Base-by-base conservation (phyloP, 768 basidiomycete genomes). In the Cyclocybe aegerita region DNA sequence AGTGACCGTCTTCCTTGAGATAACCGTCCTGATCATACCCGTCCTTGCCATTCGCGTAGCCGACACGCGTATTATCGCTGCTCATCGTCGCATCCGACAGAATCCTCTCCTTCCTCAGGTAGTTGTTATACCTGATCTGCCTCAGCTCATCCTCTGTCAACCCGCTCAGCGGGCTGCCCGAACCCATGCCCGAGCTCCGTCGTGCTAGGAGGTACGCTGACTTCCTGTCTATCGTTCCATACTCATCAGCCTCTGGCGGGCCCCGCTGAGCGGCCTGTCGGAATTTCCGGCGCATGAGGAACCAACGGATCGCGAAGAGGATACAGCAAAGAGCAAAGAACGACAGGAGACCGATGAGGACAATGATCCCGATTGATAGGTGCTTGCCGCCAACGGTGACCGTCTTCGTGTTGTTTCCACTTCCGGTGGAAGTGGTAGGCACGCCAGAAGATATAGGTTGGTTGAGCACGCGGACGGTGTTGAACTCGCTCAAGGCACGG, bases 391-490 rank as follows among this genome's bases (percentile, higher is more conserved):
- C 61, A 3, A 50, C 55, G n/a, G 54, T 48, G 11, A 57, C 49
- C 31, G 59, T 62, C 16, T 56, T 58, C 2, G 53, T 54, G 33
- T 56, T 56, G 10, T 48, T 12, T 17, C 50, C 29, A 23, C 41
- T 12, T 30, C 60, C 48, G 2, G 55, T 53, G 34, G 40, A 43
- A 3, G 59, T 16, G 12, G 44, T 49, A 8, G 55, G 55, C 41
- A 41, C 33, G 9, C 56, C 44, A 0, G 64, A 49, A 0, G 58
- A 51, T n/a, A 89, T 66, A 0, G 88, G 82, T 50, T 82, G 74
- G 42, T 84, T 77, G 31, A 85, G 67, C 10, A 91, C 79, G 4
- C 90, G 81, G 4, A 90, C 86, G 4, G 73, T 78, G 39, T 82
- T 62, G 68, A 91, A 93, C 55, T 91, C 86, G 1, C 75, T 66